A percentile compares a stretch with the other conserved stretches of the same genome.
These are phyloP conservation scores for Blepharisma japonicum DNA, from an alignment of 73 alveolate genomes.

Conservation along the genomic window DNA sequence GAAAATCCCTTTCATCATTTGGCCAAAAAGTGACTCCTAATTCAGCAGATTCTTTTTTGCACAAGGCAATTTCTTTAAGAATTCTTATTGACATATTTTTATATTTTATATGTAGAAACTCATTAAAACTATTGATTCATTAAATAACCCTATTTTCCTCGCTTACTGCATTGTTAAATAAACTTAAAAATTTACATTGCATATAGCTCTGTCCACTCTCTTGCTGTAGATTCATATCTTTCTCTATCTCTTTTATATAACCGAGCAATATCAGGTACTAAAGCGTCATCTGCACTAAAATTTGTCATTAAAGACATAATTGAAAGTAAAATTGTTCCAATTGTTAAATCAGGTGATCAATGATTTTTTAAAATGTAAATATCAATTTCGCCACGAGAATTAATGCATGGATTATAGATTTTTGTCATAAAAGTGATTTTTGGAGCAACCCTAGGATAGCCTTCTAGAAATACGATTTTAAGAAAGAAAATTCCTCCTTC, in stretches of 20 bases:
- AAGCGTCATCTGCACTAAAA: slow-evolving; percentile 75
- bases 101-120: no score
- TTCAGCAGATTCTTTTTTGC: no score
- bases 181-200: slow-evolving; percentile 23
- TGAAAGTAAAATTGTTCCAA: slow-evolving; percentile 44
- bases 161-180: no score
- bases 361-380: slow-evolving; percentile 57
- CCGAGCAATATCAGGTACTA: slow-evolving; percentile 57
- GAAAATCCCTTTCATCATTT: slow-evolving; percentile 45
- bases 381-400: slow-evolving; percentile 55
- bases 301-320: slow-evolving; percentile 60
- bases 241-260: slow-evolving; percentile 43
- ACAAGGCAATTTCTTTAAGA: no score
- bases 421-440: slow-evolving; percentile 59
- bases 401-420: slow-evolving; percentile 72
- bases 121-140: no score
- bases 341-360: slow-evolving; percentile 68
- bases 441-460: slow-evolving; percentile 75
- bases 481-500: slow-evolving; percentile 75
- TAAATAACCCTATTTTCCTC: no score
- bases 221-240: slow-evolving; percentile 57
- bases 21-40: slow-evolving; percentile 32
- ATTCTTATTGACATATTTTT: no score
- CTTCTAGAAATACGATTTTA: slow-evolving; percentile 50
- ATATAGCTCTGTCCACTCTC: slow-evolving; percentile 69